A percentile compares a stretch with the other conserved stretches of the same genome.
These are phyloP conservation scores for Colletotrichum brevisporum DNA, from an alignment of 2,329 filamentous ascomycete genomes.

Conservation along the genomic window DNA sequence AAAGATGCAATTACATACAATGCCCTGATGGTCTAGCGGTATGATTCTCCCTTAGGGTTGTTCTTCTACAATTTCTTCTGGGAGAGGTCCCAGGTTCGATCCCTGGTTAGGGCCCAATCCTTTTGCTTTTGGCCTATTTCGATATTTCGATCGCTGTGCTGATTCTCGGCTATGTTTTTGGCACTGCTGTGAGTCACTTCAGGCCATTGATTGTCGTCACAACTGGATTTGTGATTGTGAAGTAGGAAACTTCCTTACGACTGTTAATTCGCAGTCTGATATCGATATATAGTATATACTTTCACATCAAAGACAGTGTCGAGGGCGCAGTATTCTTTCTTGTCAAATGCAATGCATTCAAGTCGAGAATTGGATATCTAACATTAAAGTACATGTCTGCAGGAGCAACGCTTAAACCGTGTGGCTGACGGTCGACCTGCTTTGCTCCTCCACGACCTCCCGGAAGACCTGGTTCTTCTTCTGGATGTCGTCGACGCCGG, in stretches of 20 bases:
- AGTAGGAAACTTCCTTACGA: too few relatives aligned
- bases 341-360: not conserved
- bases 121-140: not conserved
- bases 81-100: constrained; percentile 7
- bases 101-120: not conserved
- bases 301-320: too few relatives aligned
- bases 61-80: not conserved
- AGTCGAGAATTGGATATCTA: constrained; percentile 10
- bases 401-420: not conserved
- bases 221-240: not conserved
- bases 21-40: constrained; percentile 5
- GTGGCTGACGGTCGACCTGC: not conserved
- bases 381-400: not conserved
- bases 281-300: too few relatives aligned
- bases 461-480: constrained; percentile 38
- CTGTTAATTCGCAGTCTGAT: too few relatives aligned
- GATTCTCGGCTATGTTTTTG: not conserved
- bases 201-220: not conserved
- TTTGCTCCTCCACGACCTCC: constrained; percentile 34
- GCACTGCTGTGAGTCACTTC: not conserved
- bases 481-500: constrained; percentile 41
- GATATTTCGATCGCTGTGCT: not conserved
- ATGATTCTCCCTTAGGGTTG: constrained; percentile 7
- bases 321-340: too few relatives aligned
- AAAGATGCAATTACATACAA: not conserved